Evolutionary conservation across 2,329 filamentous ascomycete genomes (phyloP).

Genomic region (Talaromyces marneffei): DNA sequence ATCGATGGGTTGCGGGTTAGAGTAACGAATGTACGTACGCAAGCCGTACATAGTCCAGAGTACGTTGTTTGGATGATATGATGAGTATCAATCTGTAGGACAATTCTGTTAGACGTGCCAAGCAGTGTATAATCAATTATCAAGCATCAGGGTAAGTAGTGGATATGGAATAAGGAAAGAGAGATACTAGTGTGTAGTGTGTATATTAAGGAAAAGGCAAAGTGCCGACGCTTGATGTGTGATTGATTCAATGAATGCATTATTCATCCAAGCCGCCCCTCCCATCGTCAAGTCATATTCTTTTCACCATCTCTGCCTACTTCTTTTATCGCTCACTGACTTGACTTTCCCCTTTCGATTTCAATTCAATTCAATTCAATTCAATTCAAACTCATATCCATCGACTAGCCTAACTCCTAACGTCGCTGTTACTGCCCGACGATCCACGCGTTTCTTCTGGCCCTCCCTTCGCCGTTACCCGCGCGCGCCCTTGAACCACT

Average conservation of each 20-base stretch:
- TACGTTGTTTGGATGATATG: background rate
- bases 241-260: background rate
- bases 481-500: background rate
- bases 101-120: background rate
- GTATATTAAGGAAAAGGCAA: background rate
- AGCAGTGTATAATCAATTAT: too few species aligned
- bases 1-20: background rate
- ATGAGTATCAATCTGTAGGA: background rate
- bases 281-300: background rate
- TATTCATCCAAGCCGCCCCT: background rate
- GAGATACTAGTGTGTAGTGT: too few species aligned
- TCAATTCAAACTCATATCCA: background rate
- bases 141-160: too few species aligned
- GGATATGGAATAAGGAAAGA: too few species aligned
- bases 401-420: background rate
- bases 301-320: slow-evolving; percentile 9
- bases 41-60: background rate
- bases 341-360: background rate
- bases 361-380: background rate
- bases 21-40: background rate
- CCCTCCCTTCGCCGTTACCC: background rate
- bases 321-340: background rate
- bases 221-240: background rate
- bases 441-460: slow-evolving; percentile 1
- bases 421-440: background rate